phyloP scores from a whole-genome alignment of 345 rosid genomes.

The Noccaea bulbosa region DNA sequence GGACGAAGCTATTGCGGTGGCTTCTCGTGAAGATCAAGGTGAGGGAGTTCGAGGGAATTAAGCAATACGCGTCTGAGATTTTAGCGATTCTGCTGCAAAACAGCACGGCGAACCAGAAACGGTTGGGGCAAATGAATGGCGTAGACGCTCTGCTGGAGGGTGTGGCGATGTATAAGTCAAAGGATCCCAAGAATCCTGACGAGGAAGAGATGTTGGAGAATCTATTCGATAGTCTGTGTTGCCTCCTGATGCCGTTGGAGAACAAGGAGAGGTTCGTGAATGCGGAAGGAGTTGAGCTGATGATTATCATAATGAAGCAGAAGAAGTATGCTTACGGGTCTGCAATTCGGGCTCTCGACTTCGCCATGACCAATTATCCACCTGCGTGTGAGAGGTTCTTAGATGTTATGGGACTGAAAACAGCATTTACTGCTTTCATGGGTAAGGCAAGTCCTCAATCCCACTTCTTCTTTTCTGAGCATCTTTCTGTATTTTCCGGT shows the following conservation, averaged over 20 bases:
- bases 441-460: conserved; percentile 88
- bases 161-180: conserved; percentile 90
- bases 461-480: conserved; percentile 4
- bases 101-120: conserved; percentile 84
- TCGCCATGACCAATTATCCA: conserved; percentile 94
- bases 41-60: conserved; percentile 84
- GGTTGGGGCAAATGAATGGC: conserved; percentile 92
- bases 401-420: conserved; percentile 93
- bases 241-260: conserved; percentile 96
- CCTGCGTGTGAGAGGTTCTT: conserved; percentile 97
- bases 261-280: conserved; percentile 95
- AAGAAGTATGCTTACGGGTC: conserved; percentile 94
- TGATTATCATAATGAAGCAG: conserved; percentile 98
- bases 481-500: neutral
- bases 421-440: conserved; percentile 98
- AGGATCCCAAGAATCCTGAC: conserved; percentile 84
- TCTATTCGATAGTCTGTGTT: conserved; percentile 82
- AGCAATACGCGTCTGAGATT: conserved; percentile 95
- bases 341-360: conserved; percentile 89
- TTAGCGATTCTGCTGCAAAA: conserved; percentile 86
- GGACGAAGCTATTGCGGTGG: conserved; percentile 84
- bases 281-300: conserved; percentile 97
- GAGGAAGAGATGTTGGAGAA: conserved; percentile 99
- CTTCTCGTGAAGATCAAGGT: conserved; percentile 75
- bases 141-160: conserved; percentile 92